Evolutionary conservation across 2,329 filamentous ascomycete species (phyloP).

Genomic region (Nothopassalora personata): DNA sequence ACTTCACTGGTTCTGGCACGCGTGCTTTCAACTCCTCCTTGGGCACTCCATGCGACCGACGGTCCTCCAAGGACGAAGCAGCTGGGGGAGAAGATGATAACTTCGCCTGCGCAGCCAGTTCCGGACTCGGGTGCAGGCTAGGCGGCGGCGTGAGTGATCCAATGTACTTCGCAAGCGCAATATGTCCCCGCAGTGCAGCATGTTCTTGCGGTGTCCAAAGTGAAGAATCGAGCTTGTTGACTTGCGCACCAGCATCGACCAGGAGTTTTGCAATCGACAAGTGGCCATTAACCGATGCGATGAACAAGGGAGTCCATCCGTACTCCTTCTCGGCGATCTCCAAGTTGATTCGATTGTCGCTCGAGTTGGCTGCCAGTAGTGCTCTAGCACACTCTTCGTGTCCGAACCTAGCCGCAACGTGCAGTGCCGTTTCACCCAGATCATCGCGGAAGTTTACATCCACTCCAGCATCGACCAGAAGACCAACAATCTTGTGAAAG

Average conservation of each 20-base stretch:
- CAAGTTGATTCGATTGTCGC: constrained; percentile 66
- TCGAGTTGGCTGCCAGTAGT: constrained; percentile 61
- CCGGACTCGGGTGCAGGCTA: constrained; percentile 27
- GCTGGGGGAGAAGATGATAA: constrained; percentile 22
- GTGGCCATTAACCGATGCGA: constrained; percentile 85
- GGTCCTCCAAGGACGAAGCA: constrained; percentile 52
- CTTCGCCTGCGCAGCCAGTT: constrained; percentile 21
- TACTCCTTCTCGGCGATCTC: constrained; percentile 79
- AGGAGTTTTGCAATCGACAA: constrained; percentile 69
- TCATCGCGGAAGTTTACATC: constrained; percentile 92
- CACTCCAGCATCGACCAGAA: constrained; percentile 83
- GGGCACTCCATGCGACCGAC: constrained; percentile 35
- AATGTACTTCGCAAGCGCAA: constrained; percentile 69
- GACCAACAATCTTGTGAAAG: constrained; percentile 74
- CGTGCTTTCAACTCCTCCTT: constrained; percentile 34
- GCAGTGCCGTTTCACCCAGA: constrained; percentile 83
- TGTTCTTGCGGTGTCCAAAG: constrained; percentile 95
- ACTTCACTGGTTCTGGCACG: constrained; percentile 75
- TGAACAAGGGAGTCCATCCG: constrained; percentile 91
- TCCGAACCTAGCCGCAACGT: constrained; percentile 84
- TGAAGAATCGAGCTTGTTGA: constrained; percentile 71
- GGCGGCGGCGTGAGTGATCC: constrained; percentile 49
- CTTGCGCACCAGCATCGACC: constrained; percentile 69
- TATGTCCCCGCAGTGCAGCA: constrained; percentile 81
- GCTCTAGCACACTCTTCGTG: constrained; percentile 74